These are phyloP conservation scores for Potentilla sterilis DNA, from an alignment of 306 rosid species.

Conservation along the genomic window DNA sequence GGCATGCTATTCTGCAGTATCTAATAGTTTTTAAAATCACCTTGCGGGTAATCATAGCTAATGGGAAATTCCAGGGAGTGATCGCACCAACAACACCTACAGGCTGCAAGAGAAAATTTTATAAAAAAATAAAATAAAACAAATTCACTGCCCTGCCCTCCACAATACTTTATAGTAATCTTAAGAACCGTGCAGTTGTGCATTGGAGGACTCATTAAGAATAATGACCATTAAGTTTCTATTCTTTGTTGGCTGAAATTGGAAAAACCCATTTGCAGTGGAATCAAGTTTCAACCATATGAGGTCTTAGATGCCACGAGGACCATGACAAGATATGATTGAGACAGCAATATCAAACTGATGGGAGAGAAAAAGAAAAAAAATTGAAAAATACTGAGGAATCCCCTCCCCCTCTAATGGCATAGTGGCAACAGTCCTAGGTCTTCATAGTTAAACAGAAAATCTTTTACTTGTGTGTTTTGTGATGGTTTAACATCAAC, in stretches of 20 bases:
- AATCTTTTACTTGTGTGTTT: background rate
- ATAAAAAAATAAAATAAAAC: background rate
- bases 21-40: slow-evolving; percentile 34
- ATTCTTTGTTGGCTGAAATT: background rate
- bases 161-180: slow-evolving; percentile 7
- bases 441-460: too few species aligned
- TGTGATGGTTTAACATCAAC: slow-evolving; percentile 1
- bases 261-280: background rate
- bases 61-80: slow-evolving; percentile 96
- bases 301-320: background rate
- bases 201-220: background rate
- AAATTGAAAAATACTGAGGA: background rate
- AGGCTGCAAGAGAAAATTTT: slow-evolving; percentile 59
- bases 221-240: background rate
- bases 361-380: background rate
- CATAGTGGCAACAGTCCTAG: background rate
- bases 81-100: slow-evolving; percentile 96
- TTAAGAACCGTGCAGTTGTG: slow-evolving; percentile 6
- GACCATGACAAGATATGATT: background rate
- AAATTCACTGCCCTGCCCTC: slow-evolving; percentile 6
- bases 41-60: slow-evolving; percentile 98
- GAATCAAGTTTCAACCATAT: background rate
- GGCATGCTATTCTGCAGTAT: slow-evolving; percentile 18
- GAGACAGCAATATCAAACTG: background rate
- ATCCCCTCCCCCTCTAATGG: background rate